These are phyloP conservation scores for Yamadazyma buinensis DNA, from an alignment of 1,139 yeast species.

Conservation along the genomic window DNA sequence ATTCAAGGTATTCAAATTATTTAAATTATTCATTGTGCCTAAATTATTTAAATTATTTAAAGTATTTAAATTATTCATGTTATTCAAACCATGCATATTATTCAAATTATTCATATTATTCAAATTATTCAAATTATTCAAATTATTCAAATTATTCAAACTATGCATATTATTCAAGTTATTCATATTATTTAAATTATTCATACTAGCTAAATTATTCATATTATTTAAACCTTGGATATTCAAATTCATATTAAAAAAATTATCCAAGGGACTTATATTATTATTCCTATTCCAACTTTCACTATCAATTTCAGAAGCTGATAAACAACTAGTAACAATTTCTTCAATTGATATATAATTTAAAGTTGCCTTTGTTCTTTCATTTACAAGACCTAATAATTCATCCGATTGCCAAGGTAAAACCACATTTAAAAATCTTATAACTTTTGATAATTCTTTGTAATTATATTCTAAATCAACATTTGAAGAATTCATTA, in stretches of 20 bases:
- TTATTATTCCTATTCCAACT: neutral
- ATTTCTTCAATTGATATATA: conserved; percentile 63
- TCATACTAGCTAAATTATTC: neutral
- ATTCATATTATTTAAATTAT: neutral
- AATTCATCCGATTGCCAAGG: conserved; percentile 60
- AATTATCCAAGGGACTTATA: conserved; percentile 1
- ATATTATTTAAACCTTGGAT: neutral
- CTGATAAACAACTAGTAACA: conserved; percentile 58
- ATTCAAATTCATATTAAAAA: conserved; percentile 1
- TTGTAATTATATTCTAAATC: conserved; percentile 26
- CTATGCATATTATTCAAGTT: neutral
- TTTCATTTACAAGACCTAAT: conserved; percentile 54
- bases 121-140: neutral
- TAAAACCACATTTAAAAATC: conserved; percentile 42
- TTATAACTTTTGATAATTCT: conserved; percentile 41
- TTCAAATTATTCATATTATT: neutral
- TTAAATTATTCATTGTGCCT: neutral
- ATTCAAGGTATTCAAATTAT: conserved; percentile 1
- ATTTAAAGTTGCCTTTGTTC: conserved; percentile 49
- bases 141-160: no score
- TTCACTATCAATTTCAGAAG: conserved; percentile 15
- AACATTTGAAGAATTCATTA: conserved; percentile 9
- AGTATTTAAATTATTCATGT: conserved; percentile 1
- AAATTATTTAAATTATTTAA: conserved; percentile 2
- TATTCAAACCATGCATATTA: neutral